Conservation (phyloP, 257 asterid species). For the Solanum etuberosum region DNA sequence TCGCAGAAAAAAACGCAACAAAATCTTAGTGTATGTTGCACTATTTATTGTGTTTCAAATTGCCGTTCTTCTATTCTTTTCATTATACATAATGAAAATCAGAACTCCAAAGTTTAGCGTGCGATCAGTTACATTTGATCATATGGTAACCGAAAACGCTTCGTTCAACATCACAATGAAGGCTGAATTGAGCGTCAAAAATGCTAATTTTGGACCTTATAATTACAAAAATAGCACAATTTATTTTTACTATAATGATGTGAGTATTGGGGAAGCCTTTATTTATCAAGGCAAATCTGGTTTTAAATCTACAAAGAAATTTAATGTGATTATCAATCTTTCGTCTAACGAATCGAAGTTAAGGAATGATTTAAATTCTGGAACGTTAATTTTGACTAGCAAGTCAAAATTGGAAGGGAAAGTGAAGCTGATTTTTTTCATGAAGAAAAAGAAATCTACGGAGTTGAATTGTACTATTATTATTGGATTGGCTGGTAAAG, state of each 20-base stretch:
- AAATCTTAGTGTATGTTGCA: slow-evolving; percentile 13
- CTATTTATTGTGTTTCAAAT: slow-evolving; percentile 23
- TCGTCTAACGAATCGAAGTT: background rate
- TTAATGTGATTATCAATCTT: slow-evolving; percentile 7
- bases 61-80: slow-evolving; percentile 10
- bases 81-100: slow-evolving; percentile 25
- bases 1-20: slow-evolving; percentile 20
- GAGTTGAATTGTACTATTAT: slow-evolving; percentile 23
- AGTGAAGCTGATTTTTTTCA: slow-evolving; percentile 17
- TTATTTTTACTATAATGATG: slow-evolving; percentile 14
- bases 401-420: slow-evolving; percentile 25
- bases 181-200: slow-evolving; percentile 22
- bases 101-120: slow-evolving; percentile 27
- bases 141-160: background rate
- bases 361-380: slow-evolving; percentile 8
- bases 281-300: slow-evolving; percentile 6
- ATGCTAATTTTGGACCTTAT: slow-evolving; percentile 35
- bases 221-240: slow-evolving; percentile 12
- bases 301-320: slow-evolving; percentile 11
- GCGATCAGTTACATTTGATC: background rate
- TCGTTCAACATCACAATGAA: slow-evolving; percentile 12
- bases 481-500: slow-evolving; percentile 1
- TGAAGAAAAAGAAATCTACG: slow-evolving; percentile 29
- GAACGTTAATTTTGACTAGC: slow-evolving; percentile 14
- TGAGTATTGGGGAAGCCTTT: slow-evolving; percentile 15